These are phyloP conservation scores for Escallonia rubra DNA, from an alignment of 129 eudicot species.

Conservation along the genomic window DNA sequence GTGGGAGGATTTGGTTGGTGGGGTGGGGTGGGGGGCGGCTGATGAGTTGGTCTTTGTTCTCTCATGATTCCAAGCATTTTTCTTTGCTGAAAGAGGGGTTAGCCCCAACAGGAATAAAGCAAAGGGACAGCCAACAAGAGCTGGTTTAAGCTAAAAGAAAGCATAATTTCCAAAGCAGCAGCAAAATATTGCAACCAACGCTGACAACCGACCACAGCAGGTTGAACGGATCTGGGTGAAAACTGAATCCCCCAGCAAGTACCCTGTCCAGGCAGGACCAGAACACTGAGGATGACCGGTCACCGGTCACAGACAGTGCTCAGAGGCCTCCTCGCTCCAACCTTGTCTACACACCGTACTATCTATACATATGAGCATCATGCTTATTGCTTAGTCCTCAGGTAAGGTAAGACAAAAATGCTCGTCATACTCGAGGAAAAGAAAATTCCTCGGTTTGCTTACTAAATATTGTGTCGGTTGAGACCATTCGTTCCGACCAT, in stretches of 20 bases:
- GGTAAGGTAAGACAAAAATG: no score
- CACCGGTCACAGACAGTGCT: conserved; percentile 32
- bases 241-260: neutral
- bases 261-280: neutral
- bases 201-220: conserved; percentile 51
- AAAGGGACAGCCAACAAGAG: conserved; percentile 7
- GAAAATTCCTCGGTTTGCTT: no score
- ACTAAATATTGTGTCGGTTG: no score
- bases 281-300: conserved; percentile 24
- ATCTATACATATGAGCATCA: neutral
- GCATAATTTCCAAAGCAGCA: conserved; percentile 6
- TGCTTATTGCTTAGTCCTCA: no score
- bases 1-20: no score
- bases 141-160: conserved; percentile 13
- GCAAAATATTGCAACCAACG: conserved; percentile 5
- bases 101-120: conserved; percentile 23
- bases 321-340: conserved; percentile 2
- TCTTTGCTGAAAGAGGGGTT: conserved; percentile 25
- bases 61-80: conserved; percentile 16
- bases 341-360: conserved; percentile 5
- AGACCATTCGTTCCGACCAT: no score
- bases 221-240: conserved; percentile 3
- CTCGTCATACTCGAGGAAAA: no score
- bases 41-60: neutral
- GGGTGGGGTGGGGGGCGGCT: neutral